phyloP scores from a whole-genome alignment of 2,329 filamentous ascomycete genomes.

The Paramyrothecium sp. region DNA sequence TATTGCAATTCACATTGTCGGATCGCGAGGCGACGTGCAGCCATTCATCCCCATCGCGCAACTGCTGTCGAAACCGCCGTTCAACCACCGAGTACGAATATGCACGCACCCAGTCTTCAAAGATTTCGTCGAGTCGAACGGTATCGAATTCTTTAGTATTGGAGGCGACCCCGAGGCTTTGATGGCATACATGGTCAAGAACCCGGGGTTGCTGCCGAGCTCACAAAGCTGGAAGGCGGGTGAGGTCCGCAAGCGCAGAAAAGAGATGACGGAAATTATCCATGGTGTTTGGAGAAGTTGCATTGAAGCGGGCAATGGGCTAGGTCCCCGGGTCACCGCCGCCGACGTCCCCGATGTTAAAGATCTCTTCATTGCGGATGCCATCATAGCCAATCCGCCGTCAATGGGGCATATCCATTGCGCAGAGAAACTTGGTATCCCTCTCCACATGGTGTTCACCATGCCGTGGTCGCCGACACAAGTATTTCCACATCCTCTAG shows the following conservation, averaged over 20 bases:
- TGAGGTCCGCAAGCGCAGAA: conserved; percentile 31
- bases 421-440: conserved; percentile 46
- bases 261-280: conserved; percentile 35
- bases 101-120: conserved; percentile 56
- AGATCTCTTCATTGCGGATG: conserved; percentile 50
- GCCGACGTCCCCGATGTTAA: conserved; percentile 18
- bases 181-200: conserved; percentile 41
- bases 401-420: conserved; percentile 52
- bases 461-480: conserved; percentile 72
- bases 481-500: conserved; percentile 21
- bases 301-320: conserved; percentile 33
- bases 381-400: conserved; percentile 54
- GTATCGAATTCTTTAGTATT: conserved; percentile 56
- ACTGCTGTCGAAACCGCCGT: conserved; percentile 26
- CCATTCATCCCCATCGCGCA: conserved; percentile 59
- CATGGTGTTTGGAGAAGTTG: conserved; percentile 34
- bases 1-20: conserved; percentile 31
- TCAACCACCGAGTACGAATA: conserved; percentile 54
- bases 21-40: conserved; percentile 37
- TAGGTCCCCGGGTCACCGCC: conserved; percentile 22
- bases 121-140: conserved; percentile 49
- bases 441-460: conserved; percentile 52
- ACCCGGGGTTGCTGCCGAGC: conserved; percentile 35
- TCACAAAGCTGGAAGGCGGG: conserved; percentile 32
- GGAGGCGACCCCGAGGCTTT: conserved; percentile 53